Evolutionary conservation across 768 basidiomycete species (phyloP).

Genomic region (Boletus edulis): DNA sequence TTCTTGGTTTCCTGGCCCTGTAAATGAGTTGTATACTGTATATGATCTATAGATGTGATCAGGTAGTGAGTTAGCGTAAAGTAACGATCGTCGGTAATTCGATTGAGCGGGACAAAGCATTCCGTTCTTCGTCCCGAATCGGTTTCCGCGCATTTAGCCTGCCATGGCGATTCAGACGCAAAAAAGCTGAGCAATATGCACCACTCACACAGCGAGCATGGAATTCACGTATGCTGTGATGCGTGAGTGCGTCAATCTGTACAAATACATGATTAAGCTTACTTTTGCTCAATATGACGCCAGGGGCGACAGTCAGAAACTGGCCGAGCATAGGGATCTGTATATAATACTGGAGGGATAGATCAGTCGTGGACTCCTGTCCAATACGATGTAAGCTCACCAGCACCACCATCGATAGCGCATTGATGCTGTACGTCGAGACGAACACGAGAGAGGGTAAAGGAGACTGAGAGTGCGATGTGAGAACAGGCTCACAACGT

Average conservation of each 20-base stretch:
- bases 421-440: constrained; percentile 12
- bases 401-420: constrained; percentile 8
- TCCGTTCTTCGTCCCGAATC: constrained; percentile 12
- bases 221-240: constrained; percentile 19
- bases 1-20: not conserved
- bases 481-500: constrained; percentile 9
- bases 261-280: not conserved
- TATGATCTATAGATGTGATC: no score
- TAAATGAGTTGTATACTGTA: no score
- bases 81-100: constrained; percentile 5
- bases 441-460: not conserved
- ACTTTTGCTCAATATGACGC: constrained; percentile 15
- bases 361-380: not conserved
- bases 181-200: not conserved
- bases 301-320: constrained; percentile 6
- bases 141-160: constrained; percentile 10
- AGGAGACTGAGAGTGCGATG: not conserved
- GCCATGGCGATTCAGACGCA: not conserved
- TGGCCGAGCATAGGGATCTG: not conserved
- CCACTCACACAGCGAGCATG: constrained; percentile 22
- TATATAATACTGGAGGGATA: constrained; percentile 8
- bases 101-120: not conserved
- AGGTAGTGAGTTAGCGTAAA: no score
- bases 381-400: not conserved
- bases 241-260: not conserved